phyloP scores from a whole-genome alignment of 148 eudicot genomes.

The Limonium bicolor region DNA sequence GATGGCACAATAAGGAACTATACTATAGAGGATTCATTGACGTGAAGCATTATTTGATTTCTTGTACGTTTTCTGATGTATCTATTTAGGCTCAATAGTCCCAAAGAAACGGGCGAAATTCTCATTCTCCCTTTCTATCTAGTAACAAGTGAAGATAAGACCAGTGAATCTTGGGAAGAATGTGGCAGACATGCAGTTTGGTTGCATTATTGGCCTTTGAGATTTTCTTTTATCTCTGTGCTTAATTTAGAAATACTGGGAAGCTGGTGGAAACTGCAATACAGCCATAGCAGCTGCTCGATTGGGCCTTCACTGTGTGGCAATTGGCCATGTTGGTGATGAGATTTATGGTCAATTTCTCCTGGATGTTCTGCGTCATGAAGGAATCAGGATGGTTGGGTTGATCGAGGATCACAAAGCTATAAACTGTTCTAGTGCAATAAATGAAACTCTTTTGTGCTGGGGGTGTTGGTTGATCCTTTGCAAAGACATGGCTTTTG shows the following conservation, averaged over 20 bases:
- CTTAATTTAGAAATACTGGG: slow-evolving; percentile 77
- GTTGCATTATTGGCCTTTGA: background rate
- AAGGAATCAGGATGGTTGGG: slow-evolving; percentile 53
- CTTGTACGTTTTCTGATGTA: too few relatives aligned
- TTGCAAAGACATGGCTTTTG: slow-evolving; percentile 87
- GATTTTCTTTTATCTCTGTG: slow-evolving; percentile 2
- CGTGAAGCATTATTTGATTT: too few relatives aligned
- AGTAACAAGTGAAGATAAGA: too few relatives aligned
- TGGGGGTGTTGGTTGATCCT: slow-evolving; percentile 98
- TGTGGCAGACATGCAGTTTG: background rate
- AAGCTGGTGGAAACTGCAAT: slow-evolving; percentile 97
- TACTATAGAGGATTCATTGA: too few relatives aligned
- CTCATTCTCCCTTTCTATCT: too few relatives aligned
- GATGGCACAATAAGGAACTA: too few relatives aligned
- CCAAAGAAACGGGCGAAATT: too few relatives aligned
- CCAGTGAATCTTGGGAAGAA: too few relatives aligned
- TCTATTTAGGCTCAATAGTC: too few relatives aligned
- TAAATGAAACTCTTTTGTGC: slow-evolving; percentile 74
- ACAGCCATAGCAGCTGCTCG: slow-evolving; percentile 95
- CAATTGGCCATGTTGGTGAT: slow-evolving; percentile 82
- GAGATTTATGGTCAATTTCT: slow-evolving; percentile 83
- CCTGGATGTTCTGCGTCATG: slow-evolving; percentile 61
- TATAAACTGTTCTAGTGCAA: slow-evolving; percentile 13
- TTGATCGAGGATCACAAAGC: slow-evolving; percentile 42
- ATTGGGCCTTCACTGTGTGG: slow-evolving; percentile 55